Percentiles rank a stretch among this genome's conserved stretches.
Evolutionary conservation across 768 basidiomycete species (phyloP).

Genomic region (Phylloporus sp.): DNA sequence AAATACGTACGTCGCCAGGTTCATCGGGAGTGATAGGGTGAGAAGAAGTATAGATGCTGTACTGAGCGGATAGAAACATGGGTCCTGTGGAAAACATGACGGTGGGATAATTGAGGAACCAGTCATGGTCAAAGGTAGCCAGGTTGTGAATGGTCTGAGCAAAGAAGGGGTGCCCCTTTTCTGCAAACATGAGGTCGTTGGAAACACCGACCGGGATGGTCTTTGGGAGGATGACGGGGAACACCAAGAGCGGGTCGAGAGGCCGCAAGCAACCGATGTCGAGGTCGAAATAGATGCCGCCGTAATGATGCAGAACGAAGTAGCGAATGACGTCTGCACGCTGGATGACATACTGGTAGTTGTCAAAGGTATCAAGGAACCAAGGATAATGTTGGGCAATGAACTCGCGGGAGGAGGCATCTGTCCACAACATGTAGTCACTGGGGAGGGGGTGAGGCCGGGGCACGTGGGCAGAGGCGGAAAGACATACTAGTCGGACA

Average conservation of each 20-base stretch:
- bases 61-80: conserved; percentile 96
- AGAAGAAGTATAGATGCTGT: conserved; percentile 76
- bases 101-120: conserved; percentile 95
- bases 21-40: conserved; percentile 49
- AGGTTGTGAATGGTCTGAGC: conserved; percentile 91
- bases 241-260: conserved; percentile 79
- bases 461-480: conserved; percentile 5
- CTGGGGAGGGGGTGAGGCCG: conserved; percentile 39
- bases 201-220: conserved; percentile 97
- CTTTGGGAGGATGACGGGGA: conserved; percentile 85
- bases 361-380: conserved; percentile 92
- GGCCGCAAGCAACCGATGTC: conserved; percentile 91
- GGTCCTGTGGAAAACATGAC: conserved; percentile 99
- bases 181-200: conserved; percentile 94
- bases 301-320: conserved; percentile 93
- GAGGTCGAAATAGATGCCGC: conserved; percentile 93
- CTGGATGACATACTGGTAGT: conserved; percentile 87
- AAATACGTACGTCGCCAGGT: conserved; percentile 76
- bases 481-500: conserved; percentile 87
- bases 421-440: conserved; percentile 97
- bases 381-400: conserved; percentile 84
- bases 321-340: conserved; percentile 98
- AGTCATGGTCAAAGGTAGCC: conserved; percentile 86
- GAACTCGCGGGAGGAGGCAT: conserved; percentile 83
- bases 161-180: conserved; percentile 82